A percentile compares a stretch with the other conserved stretches of the same genome.
These are phyloP conservation scores for Podila clonocystis DNA, from an alignment of 192 early-diverging fungal genomes.

Conservation along the genomic window DNA sequence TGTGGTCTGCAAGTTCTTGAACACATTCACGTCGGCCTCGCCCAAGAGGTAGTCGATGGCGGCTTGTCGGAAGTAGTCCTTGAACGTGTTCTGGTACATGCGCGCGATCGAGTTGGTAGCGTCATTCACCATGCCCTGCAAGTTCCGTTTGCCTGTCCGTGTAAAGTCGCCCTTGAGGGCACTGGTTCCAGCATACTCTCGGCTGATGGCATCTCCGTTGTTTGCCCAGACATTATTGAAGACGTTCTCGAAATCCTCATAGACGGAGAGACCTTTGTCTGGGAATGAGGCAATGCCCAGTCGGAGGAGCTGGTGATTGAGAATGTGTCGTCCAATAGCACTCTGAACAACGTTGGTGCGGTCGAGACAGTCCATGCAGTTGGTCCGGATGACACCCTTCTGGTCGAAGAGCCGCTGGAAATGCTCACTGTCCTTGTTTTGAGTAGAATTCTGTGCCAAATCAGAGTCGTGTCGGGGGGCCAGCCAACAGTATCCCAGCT, in stretches of 20 bases:
- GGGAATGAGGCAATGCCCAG: slow-evolving; percentile 73
- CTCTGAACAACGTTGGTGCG: slow-evolving; percentile 92
- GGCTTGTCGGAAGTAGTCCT: slow-evolving; percentile 77
- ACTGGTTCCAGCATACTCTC: slow-evolving; percentile 82
- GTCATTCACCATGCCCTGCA: slow-evolving; percentile 78
- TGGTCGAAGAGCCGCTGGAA: slow-evolving; percentile 37
- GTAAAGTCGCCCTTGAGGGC: slow-evolving; percentile 85
- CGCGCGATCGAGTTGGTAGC: slow-evolving; percentile 80
- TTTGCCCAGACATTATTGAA: slow-evolving; percentile 84
- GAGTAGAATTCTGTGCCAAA: too few relatives aligned
- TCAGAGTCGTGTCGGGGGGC: slow-evolving; percentile 4
- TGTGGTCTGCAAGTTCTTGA: slow-evolving; percentile 48
- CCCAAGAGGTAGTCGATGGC: slow-evolving; percentile 66
- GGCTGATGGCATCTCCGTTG: slow-evolving; percentile 81
- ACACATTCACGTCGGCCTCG: slow-evolving; percentile 31
- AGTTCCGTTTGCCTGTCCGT: slow-evolving; percentile 77
- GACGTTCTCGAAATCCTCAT: slow-evolving; percentile 69
- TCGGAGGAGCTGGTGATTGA: slow-evolving; percentile 74
- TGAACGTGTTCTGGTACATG: slow-evolving; percentile 79
- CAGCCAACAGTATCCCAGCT: slow-evolving; percentile 64
- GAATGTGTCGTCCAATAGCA: slow-evolving; percentile 69
- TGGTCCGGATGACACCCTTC: slow-evolving; percentile 64
- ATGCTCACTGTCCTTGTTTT: slow-evolving; percentile 7
- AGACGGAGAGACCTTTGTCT: slow-evolving; percentile 70
- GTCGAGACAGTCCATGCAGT: slow-evolving; percentile 99